Evolutionary conservation across 176 grass and related monocot species (phyloP).

Genomic region (Leersia perrieri): DNA sequence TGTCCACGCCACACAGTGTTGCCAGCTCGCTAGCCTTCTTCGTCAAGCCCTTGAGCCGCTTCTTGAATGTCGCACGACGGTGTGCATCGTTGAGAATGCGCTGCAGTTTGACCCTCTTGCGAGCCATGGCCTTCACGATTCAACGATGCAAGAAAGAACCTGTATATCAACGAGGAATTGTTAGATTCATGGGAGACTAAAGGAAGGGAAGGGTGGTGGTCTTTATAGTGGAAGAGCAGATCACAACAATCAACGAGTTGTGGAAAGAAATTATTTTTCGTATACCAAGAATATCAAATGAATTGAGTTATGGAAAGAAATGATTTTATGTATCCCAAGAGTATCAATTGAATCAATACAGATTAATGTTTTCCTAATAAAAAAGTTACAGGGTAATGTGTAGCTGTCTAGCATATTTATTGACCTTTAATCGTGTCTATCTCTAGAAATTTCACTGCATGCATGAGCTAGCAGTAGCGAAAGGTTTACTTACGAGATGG

Average conservation of each 20-base stretch:
- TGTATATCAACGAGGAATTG: too few species aligned
- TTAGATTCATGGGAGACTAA: neutral
- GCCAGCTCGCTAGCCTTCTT: slow-evolving; percentile 52
- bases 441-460: neutral
- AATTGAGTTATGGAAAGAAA: too few species aligned
- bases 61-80: slow-evolving; percentile 36
- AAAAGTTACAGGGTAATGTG: neutral
- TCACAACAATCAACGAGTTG: neutral
- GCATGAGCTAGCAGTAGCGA: neutral
- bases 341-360: too few species aligned
- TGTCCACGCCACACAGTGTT: slow-evolving; percentile 36
- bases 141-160: neutral
- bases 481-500: too few species aligned
- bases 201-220: neutral
- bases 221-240: neutral
- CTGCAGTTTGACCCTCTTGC: slow-evolving; percentile 40
- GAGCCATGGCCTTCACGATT: slow-evolving; percentile 22
- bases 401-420: neutral
- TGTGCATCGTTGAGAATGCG: slow-evolving; percentile 35
- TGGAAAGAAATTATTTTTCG: neutral
- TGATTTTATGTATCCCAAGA: too few species aligned
- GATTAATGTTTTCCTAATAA: neutral
- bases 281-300: too few species aligned
- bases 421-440: neutral
- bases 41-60: slow-evolving; percentile 38